Base-by-base conservation (phyloP, 192 early-diverging fungal genomes). In the Funneliformis geosporum region DNA sequence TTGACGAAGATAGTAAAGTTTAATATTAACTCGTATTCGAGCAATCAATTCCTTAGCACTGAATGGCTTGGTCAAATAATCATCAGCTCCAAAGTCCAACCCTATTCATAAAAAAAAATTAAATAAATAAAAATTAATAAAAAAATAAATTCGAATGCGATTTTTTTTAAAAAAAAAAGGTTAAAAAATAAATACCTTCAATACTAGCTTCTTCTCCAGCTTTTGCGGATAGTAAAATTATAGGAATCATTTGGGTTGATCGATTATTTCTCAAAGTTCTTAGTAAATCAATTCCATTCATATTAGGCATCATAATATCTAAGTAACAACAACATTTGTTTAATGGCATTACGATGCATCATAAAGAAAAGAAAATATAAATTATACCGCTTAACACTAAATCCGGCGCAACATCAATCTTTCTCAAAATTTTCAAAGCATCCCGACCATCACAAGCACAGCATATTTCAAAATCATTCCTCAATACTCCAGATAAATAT, bases 301-400 rank as follows among this genome's bases (percentile, higher is more conserved):
- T 83, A 10, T 87, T 85, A 6, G 90, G 90, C 90, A 92, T 92
- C 65, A 86, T 88, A 12, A 90, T 84, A 81, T 90, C 89, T 79
- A 75, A 18, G 14, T 8, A n/a, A 46, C 50, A 28, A 10, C 11
- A 46, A 39, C 12, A 27, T 18, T 23, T 27, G 18, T 7, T 16
- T 25, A 10, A 28, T 25, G 3, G 7, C 44, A 10, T 33, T 78
- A 73, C 11, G 21, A 21, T 42, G 11, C 8, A 5, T 11, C 33
- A 33, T 33, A 33, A 33, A 33, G 33, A 44, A 10, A 25, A 47
- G 6, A 14, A 50, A 72, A 50, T 27, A 10, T 0, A 21, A 18
- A 14, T n/a, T 61, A 16, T 82, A 85, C 84, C 84, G 73, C 84
- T 85, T 10, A 85, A 70, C 33, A 85, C 42, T 9, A 85, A 78